These are phyloP conservation scores for Forsythia viridissima DNA, from an alignment of 257 asterid species.

Conservation along the genomic window DNA sequence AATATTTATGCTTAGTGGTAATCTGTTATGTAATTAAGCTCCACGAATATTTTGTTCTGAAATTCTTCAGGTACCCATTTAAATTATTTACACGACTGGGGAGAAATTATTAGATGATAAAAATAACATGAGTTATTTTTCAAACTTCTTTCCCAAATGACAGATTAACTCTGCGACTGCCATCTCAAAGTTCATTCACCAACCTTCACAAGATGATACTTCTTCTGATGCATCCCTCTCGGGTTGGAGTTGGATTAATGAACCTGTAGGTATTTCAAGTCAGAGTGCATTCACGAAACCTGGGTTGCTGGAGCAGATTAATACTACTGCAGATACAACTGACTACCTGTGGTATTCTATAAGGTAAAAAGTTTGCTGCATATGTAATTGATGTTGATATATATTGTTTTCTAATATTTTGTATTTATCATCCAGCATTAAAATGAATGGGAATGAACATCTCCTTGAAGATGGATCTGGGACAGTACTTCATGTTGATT, in stretches of 20 bases:
- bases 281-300: constrained; percentile 45
- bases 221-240: constrained; percentile 41
- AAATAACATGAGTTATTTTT: constrained; percentile 14
- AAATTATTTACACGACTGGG: background rate
- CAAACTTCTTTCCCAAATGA: constrained; percentile 17
- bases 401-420: constrained; percentile 2
- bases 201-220: constrained; percentile 46
- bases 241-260: constrained; percentile 77
- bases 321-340: constrained; percentile 78
- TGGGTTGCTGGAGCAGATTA: constrained; percentile 80
- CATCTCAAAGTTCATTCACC: constrained; percentile 46
- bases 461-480: constrained; percentile 62
- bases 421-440: constrained; percentile 45
- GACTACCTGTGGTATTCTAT: constrained; percentile 84
- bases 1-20: constrained; percentile 1
- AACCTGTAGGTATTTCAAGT: constrained; percentile 87
- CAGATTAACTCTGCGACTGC: constrained; percentile 78
- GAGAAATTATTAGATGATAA: background rate
- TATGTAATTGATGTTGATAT: background rate
- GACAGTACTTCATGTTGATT: constrained; percentile 61
- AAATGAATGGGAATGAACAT: constrained; percentile 52
- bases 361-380: constrained; percentile 45
- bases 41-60: background rate
- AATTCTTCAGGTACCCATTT: background rate
- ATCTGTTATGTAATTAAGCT: background rate